Percentiles rank a stretch among this genome's conserved stretches.
phyloP scores from a whole-genome alignment of 202 grass and related monocot species.

The Zoysia matrella region DNA sequence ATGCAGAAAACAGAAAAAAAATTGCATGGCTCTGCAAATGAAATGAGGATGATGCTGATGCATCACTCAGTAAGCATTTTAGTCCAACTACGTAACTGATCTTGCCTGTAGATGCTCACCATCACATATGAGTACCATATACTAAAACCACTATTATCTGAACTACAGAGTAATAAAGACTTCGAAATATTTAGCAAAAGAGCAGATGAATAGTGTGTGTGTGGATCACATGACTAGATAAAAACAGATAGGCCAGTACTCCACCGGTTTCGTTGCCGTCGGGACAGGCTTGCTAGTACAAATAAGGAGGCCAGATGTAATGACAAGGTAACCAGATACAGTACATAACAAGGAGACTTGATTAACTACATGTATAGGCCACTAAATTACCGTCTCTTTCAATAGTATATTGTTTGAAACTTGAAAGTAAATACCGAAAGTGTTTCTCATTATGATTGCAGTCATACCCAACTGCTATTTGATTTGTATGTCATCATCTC shows the following conservation, averaged over 20 bases:
- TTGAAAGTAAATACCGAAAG: background rate
- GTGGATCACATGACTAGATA: background rate
- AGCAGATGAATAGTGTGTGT: background rate
- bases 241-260: background rate
- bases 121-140: background rate
- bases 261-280: background rate
- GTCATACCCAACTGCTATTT: constrained; percentile 32
- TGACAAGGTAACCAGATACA: background rate
- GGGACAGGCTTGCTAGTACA: background rate
- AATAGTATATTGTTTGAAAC: constrained; percentile 21
- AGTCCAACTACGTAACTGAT: constrained; percentile 13
- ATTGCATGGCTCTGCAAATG: background rate
- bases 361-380: constrained; percentile 24
- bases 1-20: constrained; percentile 6
- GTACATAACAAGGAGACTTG: constrained; percentile 14
- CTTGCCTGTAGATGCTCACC: background rate
- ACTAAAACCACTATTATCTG: background rate
- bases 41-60: constrained; percentile 4
- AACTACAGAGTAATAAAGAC: background rate
- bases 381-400: constrained; percentile 22
- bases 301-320: background rate
- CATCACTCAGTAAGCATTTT: background rate
- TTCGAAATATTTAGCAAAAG: background rate
- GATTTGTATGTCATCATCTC: constrained; percentile 48
- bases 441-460: constrained; percentile 35